Conservation (phyloP, 768 basidiomycete genomes). For the Kondoa malvinella region DNA sequence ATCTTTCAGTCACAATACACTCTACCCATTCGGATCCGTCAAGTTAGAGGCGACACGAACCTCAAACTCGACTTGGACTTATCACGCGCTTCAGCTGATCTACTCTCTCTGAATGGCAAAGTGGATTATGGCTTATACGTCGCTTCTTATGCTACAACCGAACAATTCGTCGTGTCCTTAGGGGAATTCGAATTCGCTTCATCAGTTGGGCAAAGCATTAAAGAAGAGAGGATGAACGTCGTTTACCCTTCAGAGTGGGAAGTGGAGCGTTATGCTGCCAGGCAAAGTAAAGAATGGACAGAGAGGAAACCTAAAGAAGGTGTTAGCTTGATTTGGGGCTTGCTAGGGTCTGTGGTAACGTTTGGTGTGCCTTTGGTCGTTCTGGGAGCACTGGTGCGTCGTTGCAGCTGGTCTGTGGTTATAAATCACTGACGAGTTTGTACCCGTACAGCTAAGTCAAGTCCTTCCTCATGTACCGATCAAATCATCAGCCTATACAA, state of each 20-base stretch:
- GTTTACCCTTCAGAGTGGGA: slow-evolving; percentile 2
- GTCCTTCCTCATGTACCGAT: not conserved
- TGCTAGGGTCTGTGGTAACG: not conserved
- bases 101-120: not conserved
- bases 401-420: not conserved
- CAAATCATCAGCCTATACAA: not conserved
- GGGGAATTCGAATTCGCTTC: not conserved
- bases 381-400: not conserved
- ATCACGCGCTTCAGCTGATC: not conserved
- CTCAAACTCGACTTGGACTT: slow-evolving; percentile 1
- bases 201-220: not conserved
- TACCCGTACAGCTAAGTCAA: not conserved
- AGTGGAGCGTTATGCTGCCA: not conserved
- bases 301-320: not conserved
- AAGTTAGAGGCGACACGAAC: not conserved
- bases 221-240: not conserved
- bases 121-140: not conserved
- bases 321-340: not conserved
- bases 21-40: not conserved
- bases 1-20: not conserved
- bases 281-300: not conserved
- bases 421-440: not conserved
- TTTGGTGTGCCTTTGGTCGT: not conserved
- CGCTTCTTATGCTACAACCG: not conserved
- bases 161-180: slow-evolving; percentile 1